Evolutionary conservation across 1,284 basidiomycete genomes (phyloP).

Genomic region (Macrocystidia cucumis): DNA sequence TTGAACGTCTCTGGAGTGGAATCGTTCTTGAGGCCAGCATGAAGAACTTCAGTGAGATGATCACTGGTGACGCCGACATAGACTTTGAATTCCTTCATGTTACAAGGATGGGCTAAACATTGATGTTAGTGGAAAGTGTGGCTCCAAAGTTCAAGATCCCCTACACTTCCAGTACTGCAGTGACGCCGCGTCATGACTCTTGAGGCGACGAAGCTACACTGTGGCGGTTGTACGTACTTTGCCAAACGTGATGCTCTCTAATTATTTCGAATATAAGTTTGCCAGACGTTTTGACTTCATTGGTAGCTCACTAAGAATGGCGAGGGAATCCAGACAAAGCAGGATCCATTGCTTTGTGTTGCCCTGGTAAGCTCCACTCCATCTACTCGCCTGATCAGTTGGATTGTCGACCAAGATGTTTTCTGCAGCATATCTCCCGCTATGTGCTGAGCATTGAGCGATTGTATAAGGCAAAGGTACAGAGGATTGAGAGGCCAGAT

Average conservation of each 20-base stretch:
- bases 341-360: conserved; percentile 63
- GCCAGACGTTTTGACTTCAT: conserved; percentile 4
- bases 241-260: conserved; percentile 71
- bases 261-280: conserved; percentile 3
- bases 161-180: conserved; percentile 16
- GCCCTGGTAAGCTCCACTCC: conserved; percentile 59
- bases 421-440: conserved; percentile 58
- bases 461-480: conserved; percentile 42
- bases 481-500: no score
- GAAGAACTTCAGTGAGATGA: conserved; percentile 57
- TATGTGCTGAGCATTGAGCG: conserved; percentile 57
- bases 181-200: no score
- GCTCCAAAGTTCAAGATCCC: no score
- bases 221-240: conserved; percentile 42
- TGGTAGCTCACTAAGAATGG: conserved; percentile 54
- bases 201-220: background rate
- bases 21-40: conserved; percentile 59
- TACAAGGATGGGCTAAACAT: conserved; percentile 54
- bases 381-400: conserved; percentile 57
- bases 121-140: conserved; percentile 44
- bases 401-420: conserved; percentile 62
- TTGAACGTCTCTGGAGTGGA: conserved; percentile 52
- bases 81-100: conserved; percentile 74
- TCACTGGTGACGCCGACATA: conserved; percentile 57
- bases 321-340: conserved; percentile 48